These are phyloP conservation scores for Talaromyces sp. DNA, from an alignment of 2,329 filamentous ascomycete species.

Conservation along the genomic window DNA sequence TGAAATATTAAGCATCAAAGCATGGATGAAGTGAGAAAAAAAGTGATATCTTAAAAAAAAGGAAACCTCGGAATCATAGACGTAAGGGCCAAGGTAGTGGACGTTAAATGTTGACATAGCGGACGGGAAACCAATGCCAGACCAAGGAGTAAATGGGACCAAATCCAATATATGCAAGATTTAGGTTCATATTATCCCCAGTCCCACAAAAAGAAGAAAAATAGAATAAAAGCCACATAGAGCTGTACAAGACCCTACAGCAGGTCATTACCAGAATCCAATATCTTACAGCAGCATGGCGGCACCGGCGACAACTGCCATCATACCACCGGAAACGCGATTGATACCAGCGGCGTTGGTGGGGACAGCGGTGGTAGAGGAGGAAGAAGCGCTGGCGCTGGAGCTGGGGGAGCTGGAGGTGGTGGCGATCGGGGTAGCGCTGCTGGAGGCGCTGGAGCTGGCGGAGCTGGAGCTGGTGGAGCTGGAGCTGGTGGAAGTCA, in stretches of 20 bases:
- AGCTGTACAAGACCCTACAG: background rate
- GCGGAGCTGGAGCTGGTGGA: constrained; percentile 27
- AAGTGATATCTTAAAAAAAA: background rate
- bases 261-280: background rate
- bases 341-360: constrained; percentile 18
- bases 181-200: background rate
- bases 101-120: background rate
- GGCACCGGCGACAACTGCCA: constrained; percentile 4
- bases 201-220: background rate
- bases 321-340: constrained; percentile 3
- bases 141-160: background rate
- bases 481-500: constrained; percentile 15
- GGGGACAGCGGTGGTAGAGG: background rate
- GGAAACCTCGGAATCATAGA: background rate
- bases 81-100: background rate
- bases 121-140: background rate
- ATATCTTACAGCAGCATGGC: background rate
- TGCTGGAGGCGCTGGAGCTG: constrained; percentile 23
- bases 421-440: background rate
- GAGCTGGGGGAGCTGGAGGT: background rate
- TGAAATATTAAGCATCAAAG: background rate
- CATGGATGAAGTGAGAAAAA: background rate
- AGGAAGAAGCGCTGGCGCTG: background rate
- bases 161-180: too few relatives aligned
- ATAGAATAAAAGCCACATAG: background rate